Conservation (phyloP, 345 rosid genomes). For the Euphorbia lathyris region DNA sequence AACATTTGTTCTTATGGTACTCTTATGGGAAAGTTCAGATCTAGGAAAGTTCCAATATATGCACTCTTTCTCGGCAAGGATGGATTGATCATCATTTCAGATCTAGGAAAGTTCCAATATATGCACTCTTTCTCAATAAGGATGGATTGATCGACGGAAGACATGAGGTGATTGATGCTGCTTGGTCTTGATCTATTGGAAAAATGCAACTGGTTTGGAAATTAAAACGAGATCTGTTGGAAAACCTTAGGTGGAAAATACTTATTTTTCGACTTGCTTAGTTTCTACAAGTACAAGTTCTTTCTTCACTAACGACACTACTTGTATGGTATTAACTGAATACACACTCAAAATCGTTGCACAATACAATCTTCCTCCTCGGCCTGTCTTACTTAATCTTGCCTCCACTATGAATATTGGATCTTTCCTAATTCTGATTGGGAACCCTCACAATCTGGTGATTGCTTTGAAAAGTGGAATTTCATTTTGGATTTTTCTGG, state of each 20-base stretch:
- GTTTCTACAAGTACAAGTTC: constrained; percentile 80
- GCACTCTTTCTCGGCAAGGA: constrained; percentile 84
- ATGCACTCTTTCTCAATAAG: constrained; percentile 79
- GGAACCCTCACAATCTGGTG: constrained; percentile 85
- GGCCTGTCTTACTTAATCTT: constrained; percentile 67
- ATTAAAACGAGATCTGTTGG: no score
- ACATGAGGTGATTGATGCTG: no score
- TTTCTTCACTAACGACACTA: constrained; percentile 78
- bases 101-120: constrained; percentile 72
- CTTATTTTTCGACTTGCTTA: constrained; percentile 51
- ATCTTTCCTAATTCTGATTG: constrained; percentile 76
- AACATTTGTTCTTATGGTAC: constrained; percentile 78
- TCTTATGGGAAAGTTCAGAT: no score
- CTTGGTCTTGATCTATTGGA: no score
- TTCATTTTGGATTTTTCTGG: constrained; percentile 52
- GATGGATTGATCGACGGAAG: no score
- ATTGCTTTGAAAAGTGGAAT: constrained; percentile 62
- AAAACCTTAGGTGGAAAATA: constrained; percentile 68
- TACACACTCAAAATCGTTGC: constrained; percentile 69
- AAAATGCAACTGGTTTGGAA: constrained; percentile 67
- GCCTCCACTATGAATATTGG: constrained; percentile 85
- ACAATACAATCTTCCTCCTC: constrained; percentile 71
- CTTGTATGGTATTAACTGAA: constrained; percentile 72
- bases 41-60: constrained; percentile 60
- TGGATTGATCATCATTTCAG: constrained; percentile 77